phyloP scores from a whole-genome alignment of 208 protist genomes.

The Naegleria fowleri region DNA sequence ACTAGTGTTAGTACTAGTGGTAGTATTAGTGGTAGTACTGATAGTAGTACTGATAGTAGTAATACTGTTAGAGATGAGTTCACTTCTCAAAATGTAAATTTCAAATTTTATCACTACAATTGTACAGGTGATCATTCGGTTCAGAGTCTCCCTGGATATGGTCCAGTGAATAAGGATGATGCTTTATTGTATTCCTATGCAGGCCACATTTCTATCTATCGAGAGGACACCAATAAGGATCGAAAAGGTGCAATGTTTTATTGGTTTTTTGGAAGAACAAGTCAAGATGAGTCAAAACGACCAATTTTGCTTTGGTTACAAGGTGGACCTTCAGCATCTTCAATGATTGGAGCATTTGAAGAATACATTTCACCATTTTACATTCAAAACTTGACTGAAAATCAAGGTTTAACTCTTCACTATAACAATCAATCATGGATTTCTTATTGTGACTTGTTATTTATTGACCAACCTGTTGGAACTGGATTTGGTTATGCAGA shows the following conservation, averaged over 20 bases:
- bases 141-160: background rate
- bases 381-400: background rate
- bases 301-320: background rate
- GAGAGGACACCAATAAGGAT: background rate
- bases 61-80: no score
- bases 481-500: conserved; percentile 45
- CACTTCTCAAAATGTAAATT: background rate
- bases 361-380: background rate
- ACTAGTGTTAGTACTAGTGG: no score
- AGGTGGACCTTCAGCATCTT: background rate
- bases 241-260: conserved; percentile 1
- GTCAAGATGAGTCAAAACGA: background rate
- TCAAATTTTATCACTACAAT: background rate
- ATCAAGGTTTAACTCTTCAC: background rate
- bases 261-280: conserved; percentile 3
- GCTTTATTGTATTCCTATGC: background rate
- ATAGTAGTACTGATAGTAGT: no score
- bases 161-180: background rate
- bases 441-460: background rate
- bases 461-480: conserved; percentile 24
- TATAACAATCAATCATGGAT: conserved; percentile 11
- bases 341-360: background rate
- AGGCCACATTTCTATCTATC: background rate
- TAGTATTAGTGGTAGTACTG: no score
- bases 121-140: background rate